Evolutionary conservation across 1,284 basidiomycete species (phyloP), one percentile per base, ranked within the genome.

Genomic region (Ustilago trichophora): DNA sequence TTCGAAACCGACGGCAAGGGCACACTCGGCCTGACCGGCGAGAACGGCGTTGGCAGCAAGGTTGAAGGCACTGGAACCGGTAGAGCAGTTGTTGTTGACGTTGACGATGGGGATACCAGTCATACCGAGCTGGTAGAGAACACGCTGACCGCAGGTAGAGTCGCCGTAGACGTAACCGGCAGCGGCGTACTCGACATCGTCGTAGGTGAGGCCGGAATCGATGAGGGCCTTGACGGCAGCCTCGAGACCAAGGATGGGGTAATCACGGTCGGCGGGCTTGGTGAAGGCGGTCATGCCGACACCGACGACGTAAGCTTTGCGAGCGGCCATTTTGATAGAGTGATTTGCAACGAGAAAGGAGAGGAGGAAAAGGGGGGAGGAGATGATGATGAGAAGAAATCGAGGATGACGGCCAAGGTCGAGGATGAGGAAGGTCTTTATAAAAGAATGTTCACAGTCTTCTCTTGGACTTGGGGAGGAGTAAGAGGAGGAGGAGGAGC

Each of bases 131-230:
- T 88, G 88, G 82, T 93, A 93, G n/a, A 93, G 83, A 3, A 90
- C 88, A 22, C 91, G 85, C 83, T 93, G 91, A 18, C 91, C 91
- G 68, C 86, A 86, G 0, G 90, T 91, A 24, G 73, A 77, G 60
- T 76, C 76, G 26, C 74, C 75, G 60, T 73, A 78, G 53, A 72
- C 72, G 80, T 88, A 91, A 15, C 91, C 91, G n/a, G 90, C 91
- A 64, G 85, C 88, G 0, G 91, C 92, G 27, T 86, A 87, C 77
- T 93, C 85, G 26, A 93, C 82, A 1, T 83, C 83, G 76, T 93
- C 91, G 75, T 93, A 93, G 10, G 87, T 92, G 54, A 93, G 86
- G 85, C 91, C 91, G 70, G 91, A 90, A 76, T 93, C 91, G 21
- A 92, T 86, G 18, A 93, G 85, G 0, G 91, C 91, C 75, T 93